Base-by-base conservation (phyloP, 2,329 filamentous ascomycete genomes). In the Aspergillus sp. region DNA sequence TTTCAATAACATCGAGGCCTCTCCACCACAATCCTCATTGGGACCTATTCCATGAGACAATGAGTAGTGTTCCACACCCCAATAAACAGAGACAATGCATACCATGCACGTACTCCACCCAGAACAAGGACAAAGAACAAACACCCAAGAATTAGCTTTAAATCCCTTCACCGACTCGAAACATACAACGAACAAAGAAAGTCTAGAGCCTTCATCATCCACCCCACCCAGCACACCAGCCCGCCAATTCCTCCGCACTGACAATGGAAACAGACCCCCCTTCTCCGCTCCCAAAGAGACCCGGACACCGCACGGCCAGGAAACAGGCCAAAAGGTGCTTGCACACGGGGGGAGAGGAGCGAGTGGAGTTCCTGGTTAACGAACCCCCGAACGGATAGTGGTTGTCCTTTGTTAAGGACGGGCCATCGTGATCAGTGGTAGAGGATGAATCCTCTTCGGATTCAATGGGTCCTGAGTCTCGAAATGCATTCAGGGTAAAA, bases 291-390 rank as follows among this genome's bases (percentile, higher is more conserved):
- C 81, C 83, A 66, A 95, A 83, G 27, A 87, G 73, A 3, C 64
- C 74, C 0, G 72, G 73, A 80, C 90, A 93, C 50, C 82, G 80
- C 72, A 91, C 88, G 5, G 83, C 88, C 58, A 98, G 74, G 42
- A 94, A 77, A 73, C 91, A 96, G 1, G 94, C 94, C 15, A 98
- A 83, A 5, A 98, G 76, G 76, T 99, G 94, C 78, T 97, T 97
- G 74, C 94, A 99, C 77, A 90, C 68, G 4, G 75, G 67, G 13
- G 67, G 66, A 13, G 66, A 63, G 30, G 57, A 54, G 53, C 60
- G 59, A 30, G 66, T 61, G 44, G 66, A 50, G 49, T 60, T 41
- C 57, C 59, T 61, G 5, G 71, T 71, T 39, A 77, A 57, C 5
- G 68, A 71, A 13, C 77, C 78, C 47, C 77, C 77, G 58, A 79